Evolutionary conservation across 805 yeast genomes (phyloP), one percentile per base, ranked within the genome.

Genomic region (Candida endomychidarum): DNA sequence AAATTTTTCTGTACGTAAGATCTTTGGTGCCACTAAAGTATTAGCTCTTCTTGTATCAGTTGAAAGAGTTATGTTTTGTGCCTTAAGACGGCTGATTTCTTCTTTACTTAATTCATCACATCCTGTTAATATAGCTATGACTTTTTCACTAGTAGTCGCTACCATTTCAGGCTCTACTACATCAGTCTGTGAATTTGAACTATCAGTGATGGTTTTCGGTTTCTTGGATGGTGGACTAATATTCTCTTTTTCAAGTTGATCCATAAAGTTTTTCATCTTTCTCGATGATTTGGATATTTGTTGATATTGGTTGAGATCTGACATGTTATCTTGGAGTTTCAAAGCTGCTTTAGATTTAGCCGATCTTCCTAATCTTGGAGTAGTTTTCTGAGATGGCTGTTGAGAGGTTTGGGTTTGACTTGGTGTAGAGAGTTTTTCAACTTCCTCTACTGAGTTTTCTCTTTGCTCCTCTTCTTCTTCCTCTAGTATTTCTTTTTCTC

Each of bases 1-100:
- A 53, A 91, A 90, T 61, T 91, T 93, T 42, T 85, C 96, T 0
- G 98, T 91, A 48, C 97, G 70, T 51, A 85, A 56, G n/a, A 84
- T 71, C 45, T 79, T 79, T 1, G 97, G 96, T 0, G 97, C 90
- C 8, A 90, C 77, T 8, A 85, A 61, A 0, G 77, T 60, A 51
- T 78, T 53, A 21, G 43, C 40, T 15, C 76, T 38, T 21, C 26
- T 33, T 2, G 30, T 11, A 18, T 39, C 42, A 22, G 26, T 33
- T 4, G 38, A 34, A 16, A 39, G 19, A 2, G 26, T 22, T 4
- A 39, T 34, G 8, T 24, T 24, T 14, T 39, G 42, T 8, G 23
- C 15, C n/a, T 39, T 39, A 10, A 39, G 26, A 17, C 35, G 21
- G 10, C 6, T 7, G 3, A 33, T 28, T n/a, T 26, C 86, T 2